Conservation (phyloP, 2,329 filamentous ascomycete species). For the Fusarium falciforme region DNA sequence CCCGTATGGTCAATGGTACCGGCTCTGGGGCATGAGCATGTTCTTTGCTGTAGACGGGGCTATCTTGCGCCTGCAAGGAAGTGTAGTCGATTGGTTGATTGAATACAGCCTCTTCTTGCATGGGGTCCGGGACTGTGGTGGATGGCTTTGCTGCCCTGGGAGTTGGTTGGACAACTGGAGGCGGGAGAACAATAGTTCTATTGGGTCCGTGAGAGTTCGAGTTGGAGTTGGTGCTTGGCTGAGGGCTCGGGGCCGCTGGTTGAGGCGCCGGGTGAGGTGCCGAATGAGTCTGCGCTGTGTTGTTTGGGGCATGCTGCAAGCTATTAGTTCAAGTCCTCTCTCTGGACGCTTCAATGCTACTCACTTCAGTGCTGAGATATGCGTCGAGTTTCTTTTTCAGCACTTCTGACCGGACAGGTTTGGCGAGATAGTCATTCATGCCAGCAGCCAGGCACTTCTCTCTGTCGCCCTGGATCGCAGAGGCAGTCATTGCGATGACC, state of each 20-base stretch:
- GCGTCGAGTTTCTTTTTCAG: conserved; percentile 83
- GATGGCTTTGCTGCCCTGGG: conserved; percentile 5
- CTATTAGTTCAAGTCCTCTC: conserved; percentile 15
- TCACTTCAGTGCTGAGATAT: conserved; percentile 59
- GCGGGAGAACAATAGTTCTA: conserved; percentile 13
- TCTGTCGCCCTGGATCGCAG: conserved; percentile 91
- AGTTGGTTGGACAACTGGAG: conserved; percentile 12
- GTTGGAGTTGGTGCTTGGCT: conserved; percentile 4
- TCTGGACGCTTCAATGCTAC: background rate
- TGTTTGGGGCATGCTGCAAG: conserved; percentile 22
- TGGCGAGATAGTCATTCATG: conserved; percentile 98
- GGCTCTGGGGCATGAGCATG: conserved; percentile 29
- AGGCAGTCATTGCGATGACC: conserved; percentile 98
- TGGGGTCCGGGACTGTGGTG: conserved; percentile 40
- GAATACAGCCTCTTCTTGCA: conserved; percentile 48
- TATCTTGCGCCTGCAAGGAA: conserved; percentile 40
- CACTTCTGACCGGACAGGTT: conserved; percentile 90
- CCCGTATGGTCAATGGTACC: conserved; percentile 36
- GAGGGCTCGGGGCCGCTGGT: conserved; percentile 11
- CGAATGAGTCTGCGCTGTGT: background rate
- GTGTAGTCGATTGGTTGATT: conserved; percentile 47
- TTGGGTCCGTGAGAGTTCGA: conserved; percentile 15
- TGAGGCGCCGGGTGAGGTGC: conserved; percentile 5
- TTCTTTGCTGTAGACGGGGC: conserved; percentile 41
- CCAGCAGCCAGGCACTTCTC: conserved; percentile 96